A percentile compares a stretch with the other conserved stretches of the same genome.
phyloP scores from a whole-genome alignment of 2,329 filamentous ascomycete genomes.

The Cladosporium halotolerans region DNA sequence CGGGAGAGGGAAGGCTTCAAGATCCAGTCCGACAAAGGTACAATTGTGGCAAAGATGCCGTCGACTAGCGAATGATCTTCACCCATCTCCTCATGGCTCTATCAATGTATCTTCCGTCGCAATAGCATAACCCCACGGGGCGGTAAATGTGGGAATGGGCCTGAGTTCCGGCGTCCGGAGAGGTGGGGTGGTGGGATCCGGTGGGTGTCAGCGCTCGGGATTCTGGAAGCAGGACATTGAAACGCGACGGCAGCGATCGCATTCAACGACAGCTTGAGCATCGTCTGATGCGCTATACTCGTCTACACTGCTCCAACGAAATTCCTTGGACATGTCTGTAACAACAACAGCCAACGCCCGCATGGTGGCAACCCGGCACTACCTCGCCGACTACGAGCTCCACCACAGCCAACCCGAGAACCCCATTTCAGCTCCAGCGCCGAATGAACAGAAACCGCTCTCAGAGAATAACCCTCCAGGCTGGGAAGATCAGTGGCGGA shows the following conservation, averaged over 20 bases:
- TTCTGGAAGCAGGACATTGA: too few relatives aligned
- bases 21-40: too few relatives aligned
- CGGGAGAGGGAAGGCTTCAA: too few relatives aligned
- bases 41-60: too few relatives aligned
- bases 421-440: conserved; percentile 23
- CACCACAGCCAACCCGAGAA: conserved; percentile 31
- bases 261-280: neutral
- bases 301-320: neutral
- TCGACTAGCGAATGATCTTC: neutral
- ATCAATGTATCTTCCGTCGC: too few relatives aligned
- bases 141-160: too few relatives aligned
- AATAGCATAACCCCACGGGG: too few relatives aligned
- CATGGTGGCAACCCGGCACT: conserved; percentile 29
- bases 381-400: conserved; percentile 43
- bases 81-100: neutral
- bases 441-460: conserved; percentile 24
- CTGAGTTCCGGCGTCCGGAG: too few relatives aligned
- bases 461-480: conserved; percentile 27
- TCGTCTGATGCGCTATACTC: neutral
- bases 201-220: too few relatives aligned
- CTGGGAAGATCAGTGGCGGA: conserved; percentile 45
- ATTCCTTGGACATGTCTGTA: conserved; percentile 34
- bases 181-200: too few relatives aligned
- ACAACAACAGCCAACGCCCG: conserved; percentile 39
- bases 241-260: too few relatives aligned